Percentiles rank a stretch among this genome's conserved stretches.
These are phyloP conservation scores for Neurospora sp. DNA, from an alignment of 495 filamentous ascomycete genomes.

Conservation along the genomic window DNA sequence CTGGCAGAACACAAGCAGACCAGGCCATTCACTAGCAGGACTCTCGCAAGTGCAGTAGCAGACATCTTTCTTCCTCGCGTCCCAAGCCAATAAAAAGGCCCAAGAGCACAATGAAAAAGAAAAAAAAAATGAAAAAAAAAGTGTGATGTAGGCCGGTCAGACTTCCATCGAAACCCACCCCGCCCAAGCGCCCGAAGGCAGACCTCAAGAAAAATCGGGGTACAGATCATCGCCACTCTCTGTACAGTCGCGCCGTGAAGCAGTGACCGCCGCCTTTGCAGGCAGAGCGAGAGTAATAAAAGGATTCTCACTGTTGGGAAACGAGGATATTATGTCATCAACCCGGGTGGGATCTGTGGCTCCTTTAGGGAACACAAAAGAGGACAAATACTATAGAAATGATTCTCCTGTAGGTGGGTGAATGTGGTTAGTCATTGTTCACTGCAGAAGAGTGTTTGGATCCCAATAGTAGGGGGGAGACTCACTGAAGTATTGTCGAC, in stretches of 20 bases:
- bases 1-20: too few relatives aligned
- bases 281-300: conserved; percentile 39
- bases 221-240: conserved; percentile 57
- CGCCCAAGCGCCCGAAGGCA: conserved; percentile 43
- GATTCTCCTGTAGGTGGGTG: conserved; percentile 47
- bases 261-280: conserved; percentile 37
- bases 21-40: too few relatives aligned
- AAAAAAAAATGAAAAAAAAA: conserved; percentile 23
- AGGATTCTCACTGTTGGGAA: conserved; percentile 46
- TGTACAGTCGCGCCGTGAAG: conserved; percentile 30
- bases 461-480: conserved; percentile 21
- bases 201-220: conserved; percentile 35
- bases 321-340: conserved; percentile 51
- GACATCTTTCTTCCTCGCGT: conserved; percentile 31
- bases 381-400: conserved; percentile 83
- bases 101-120: conserved; percentile 37
- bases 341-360: conserved; percentile 54
- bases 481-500: conserved; percentile 54
- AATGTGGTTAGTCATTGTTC: too few relatives aligned
- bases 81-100: conserved; percentile 19
- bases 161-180: conserved; percentile 55
- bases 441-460: too few relatives aligned
- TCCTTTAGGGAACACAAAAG: conserved; percentile 68
- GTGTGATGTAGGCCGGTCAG: conserved; percentile 42
- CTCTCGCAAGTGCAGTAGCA: not conserved